Percentiles rank a stretch among this genome's conserved stretches.
These are phyloP conservation scores for Vararia minispora DNA, from an alignment of 768 basidiomycete species.

Conservation along the genomic window DNA sequence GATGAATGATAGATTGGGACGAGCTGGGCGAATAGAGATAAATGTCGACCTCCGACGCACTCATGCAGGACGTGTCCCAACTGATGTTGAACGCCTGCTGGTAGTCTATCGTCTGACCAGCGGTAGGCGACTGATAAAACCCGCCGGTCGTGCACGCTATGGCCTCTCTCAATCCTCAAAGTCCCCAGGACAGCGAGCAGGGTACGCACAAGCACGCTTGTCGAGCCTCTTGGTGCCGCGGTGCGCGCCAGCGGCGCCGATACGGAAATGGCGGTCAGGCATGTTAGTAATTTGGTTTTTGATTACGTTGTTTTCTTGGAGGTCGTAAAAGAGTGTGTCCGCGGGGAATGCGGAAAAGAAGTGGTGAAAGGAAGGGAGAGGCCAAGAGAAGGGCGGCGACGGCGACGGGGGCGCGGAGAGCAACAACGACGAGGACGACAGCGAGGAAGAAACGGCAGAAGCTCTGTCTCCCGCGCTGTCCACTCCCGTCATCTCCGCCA, in stretches of 20 bases:
- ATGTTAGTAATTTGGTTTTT: neutral
- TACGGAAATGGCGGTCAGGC: constrained; percentile 2
- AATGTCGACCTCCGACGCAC: constrained; percentile 46
- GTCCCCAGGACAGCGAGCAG: too few relatives aligned
- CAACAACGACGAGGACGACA: too few relatives aligned
- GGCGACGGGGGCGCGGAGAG: neutral
- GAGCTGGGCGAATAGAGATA: constrained; percentile 47
- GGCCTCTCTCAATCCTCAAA: too few relatives aligned
- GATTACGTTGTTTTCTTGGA: neutral
- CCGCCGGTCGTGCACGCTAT: constrained; percentile 45
- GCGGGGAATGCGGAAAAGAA: constrained; percentile 11
- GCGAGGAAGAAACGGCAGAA: too few relatives aligned
- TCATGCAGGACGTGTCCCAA: constrained; percentile 57
- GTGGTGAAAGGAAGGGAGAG: neutral
- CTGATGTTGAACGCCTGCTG: constrained; percentile 40
- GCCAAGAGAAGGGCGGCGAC: neutral
- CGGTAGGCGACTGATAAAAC: constrained; percentile 48
- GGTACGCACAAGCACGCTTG: constrained; percentile 5
- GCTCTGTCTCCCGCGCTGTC: too few relatives aligned
- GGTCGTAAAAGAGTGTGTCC: constrained; percentile 11
- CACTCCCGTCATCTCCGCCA: too few relatives aligned
- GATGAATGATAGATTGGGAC: constrained; percentile 34
- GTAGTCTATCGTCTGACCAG: constrained; percentile 34
- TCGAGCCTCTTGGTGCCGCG: constrained; percentile 1
- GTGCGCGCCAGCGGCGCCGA: neutral